Percentiles rank a stretch among this genome's conserved stretches.
These are phyloP conservation scores for Fusarium gaditjirri DNA, from an alignment of 2,329 filamentous ascomycete species.

Conservation along the genomic window DNA sequence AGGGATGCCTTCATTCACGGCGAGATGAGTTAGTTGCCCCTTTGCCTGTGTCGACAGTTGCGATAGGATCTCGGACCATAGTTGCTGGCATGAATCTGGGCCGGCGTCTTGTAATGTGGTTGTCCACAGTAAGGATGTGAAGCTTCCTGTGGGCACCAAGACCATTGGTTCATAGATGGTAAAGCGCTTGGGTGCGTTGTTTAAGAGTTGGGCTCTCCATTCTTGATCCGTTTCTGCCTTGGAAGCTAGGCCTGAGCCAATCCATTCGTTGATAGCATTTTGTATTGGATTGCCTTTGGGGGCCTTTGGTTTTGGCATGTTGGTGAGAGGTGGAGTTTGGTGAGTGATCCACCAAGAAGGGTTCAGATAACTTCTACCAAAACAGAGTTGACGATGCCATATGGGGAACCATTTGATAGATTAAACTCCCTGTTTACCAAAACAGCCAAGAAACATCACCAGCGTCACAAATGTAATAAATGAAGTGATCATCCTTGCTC, in stretches of 20 bases:
- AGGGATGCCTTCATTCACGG: conserved; percentile 71
- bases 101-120: conserved; percentile 46
- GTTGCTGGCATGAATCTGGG: conserved; percentile 39
- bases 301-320: conserved; percentile 43
- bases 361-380: background rate
- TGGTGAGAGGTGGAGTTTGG: conserved; percentile 25
- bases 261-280: conserved; percentile 47
- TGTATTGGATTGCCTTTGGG: conserved; percentile 47
- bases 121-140: conserved; percentile 57
- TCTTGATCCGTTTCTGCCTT: conserved; percentile 6
- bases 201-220: conserved; percentile 48
- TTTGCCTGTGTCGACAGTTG: conserved; percentile 57
- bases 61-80: conserved; percentile 63
- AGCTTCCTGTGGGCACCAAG: conserved; percentile 68
- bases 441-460: background rate
- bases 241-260: conserved; percentile 23
- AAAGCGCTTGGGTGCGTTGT: conserved; percentile 65
- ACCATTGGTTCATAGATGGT: conserved; percentile 70
- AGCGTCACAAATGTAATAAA: background rate
- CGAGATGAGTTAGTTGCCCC: conserved; percentile 63
- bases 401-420: background rate
- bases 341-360: conserved; percentile 1
- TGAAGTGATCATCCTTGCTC: conserved; percentile 11
- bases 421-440: too few relatives aligned
- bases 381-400: background rate